These are phyloP conservation scores for Platanthera guangdongensis DNA, from an alignment of 106 monocot genomes.

Conservation along the genomic window DNA sequence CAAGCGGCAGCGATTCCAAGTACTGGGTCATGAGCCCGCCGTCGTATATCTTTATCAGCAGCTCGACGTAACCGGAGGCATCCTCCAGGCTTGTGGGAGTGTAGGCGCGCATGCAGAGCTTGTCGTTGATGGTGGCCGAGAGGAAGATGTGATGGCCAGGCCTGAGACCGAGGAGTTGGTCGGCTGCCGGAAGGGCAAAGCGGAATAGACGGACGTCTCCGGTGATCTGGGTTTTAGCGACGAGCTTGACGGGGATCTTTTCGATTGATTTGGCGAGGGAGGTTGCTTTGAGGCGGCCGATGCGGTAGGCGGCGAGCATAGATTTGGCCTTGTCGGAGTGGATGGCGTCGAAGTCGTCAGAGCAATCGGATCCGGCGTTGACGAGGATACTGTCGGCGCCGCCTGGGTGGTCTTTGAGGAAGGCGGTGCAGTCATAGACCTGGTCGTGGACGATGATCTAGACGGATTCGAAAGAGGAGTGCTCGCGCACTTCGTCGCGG, in stretches of 20 bases:
- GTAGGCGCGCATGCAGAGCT: constrained; percentile 89
- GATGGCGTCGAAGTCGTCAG: constrained; percentile 95
- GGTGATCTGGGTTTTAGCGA: too few species aligned
- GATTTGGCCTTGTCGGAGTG: constrained; percentile 90
- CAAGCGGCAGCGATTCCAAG: too few species aligned
- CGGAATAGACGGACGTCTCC: too few species aligned
- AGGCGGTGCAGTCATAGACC: constrained; percentile 87
- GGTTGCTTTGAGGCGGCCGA: constrained; percentile 59
- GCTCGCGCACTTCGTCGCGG: constrained; percentile 56
- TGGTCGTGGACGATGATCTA: constrained; percentile 88
- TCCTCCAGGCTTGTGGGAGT: too few species aligned
- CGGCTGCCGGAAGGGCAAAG: too few species aligned
- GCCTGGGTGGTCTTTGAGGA: constrained; percentile 93
- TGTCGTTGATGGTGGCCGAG: constrained; percentile 50
- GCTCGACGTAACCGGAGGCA: too few species aligned
- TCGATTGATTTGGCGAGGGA: constrained; percentile 41
- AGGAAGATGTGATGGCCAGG: too few species aligned
- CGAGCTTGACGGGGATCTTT: constrained; percentile 55
- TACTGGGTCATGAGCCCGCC: too few species aligned
- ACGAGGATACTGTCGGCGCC: constrained; percentile 89
- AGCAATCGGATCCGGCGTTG: constrained; percentile 90
- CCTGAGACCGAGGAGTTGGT: too few species aligned
- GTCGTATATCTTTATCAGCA: too few species aligned
- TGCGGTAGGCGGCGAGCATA: constrained; percentile 71
- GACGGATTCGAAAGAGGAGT: constrained; percentile 50